Percentiles rank a stretch among this genome's conserved stretches.
Evolutionary conservation across 1,139 yeast genomes (phyloP).

Genomic region (Pichia sp.): DNA sequence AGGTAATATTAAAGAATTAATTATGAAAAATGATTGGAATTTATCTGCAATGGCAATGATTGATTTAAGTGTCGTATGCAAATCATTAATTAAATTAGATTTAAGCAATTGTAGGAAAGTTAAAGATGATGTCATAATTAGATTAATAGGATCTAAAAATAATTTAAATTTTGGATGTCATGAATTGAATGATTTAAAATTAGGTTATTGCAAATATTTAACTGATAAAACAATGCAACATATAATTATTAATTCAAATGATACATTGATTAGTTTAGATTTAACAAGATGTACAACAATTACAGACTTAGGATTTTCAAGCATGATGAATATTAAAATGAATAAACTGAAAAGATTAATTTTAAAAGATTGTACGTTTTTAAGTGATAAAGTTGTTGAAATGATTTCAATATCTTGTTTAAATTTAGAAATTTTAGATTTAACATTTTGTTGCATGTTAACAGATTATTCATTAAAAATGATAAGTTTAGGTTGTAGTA

Average conservation of each 20-base stretch:
- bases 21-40: slow-evolving; percentile 71
- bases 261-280: slow-evolving; percentile 50
- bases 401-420: slow-evolving; percentile 59
- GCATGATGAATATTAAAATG: slow-evolving; percentile 54
- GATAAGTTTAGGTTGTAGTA: slow-evolving; percentile 57
- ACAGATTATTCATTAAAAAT: slow-evolving; percentile 65
- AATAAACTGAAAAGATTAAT: slow-evolving; percentile 47
- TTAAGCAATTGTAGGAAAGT: slow-evolving; percentile 69
- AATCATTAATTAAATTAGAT: slow-evolving; percentile 52
- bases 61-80: slow-evolving; percentile 66
- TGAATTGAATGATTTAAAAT: slow-evolving; percentile 44
- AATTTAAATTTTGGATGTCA: slow-evolving; percentile 45
- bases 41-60: slow-evolving; percentile 74
- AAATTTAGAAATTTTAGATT: slow-evolving; percentile 47
- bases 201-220: slow-evolving; percentile 69
- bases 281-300: slow-evolving; percentile 72
- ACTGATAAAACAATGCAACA: slow-evolving; percentile 64
- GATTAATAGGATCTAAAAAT: slow-evolving; percentile 53
- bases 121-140: slow-evolving; percentile 60
- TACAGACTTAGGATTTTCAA: slow-evolving; percentile 65
- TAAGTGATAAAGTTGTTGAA: slow-evolving; percentile 59
- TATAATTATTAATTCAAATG: slow-evolving; percentile 52
- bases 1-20: slow-evolving; percentile 48
- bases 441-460: slow-evolving; percentile 71
- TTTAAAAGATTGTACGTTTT: slow-evolving; percentile 66